These are phyloP conservation scores for Neurospora discreta DNA, from an alignment of 495 filamentous ascomycete genomes.

Conservation along the genomic window DNA sequence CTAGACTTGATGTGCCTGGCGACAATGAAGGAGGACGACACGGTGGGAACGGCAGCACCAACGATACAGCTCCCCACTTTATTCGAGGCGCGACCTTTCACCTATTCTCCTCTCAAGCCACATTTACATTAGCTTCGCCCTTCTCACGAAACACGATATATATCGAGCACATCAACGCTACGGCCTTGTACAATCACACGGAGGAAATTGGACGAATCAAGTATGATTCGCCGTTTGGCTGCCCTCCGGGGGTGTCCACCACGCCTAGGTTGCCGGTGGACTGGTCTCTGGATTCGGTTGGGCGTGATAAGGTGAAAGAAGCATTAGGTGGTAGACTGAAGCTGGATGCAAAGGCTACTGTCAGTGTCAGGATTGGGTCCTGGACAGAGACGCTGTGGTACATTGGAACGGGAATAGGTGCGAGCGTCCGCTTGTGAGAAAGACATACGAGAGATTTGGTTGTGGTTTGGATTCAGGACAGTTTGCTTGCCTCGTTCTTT, in stretches of 20 bases:
- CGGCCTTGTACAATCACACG: conserved; percentile 70
- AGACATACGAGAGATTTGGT: neutral
- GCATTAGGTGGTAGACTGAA: conserved; percentile 77
- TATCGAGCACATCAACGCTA: conserved; percentile 70
- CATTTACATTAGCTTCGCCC: conserved; percentile 75
- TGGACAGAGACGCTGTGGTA: conserved; percentile 64
- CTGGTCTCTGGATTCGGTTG: conserved; percentile 64
- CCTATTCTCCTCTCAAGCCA: conserved; percentile 73
- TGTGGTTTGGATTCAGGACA: neutral
- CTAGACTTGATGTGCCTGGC: conserved; percentile 47
- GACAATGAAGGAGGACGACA: conserved; percentile 19
- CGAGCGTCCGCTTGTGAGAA: conserved; percentile 50
- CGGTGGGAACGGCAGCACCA: conserved; percentile 11
- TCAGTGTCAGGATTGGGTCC: conserved; percentile 53
- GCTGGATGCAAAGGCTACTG: conserved; percentile 65
- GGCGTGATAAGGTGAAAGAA: conserved; percentile 66
- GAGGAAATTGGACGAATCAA: conserved; percentile 65
- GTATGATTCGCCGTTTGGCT: conserved; percentile 62
- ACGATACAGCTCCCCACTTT: conserved; percentile 42
- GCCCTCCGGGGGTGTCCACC: conserved; percentile 58
- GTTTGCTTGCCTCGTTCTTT: neutral
- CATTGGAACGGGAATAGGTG: conserved; percentile 61
- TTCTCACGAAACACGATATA: conserved; percentile 57
- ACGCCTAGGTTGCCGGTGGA: conserved; percentile 73
- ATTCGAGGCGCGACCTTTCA: conserved; percentile 82